Percentiles rank a stretch among this genome's conserved stretches.
Conservation (phyloP, 2,329 filamentous ascomycete genomes). For the Aspergillus quadrilineatus region DNA sequence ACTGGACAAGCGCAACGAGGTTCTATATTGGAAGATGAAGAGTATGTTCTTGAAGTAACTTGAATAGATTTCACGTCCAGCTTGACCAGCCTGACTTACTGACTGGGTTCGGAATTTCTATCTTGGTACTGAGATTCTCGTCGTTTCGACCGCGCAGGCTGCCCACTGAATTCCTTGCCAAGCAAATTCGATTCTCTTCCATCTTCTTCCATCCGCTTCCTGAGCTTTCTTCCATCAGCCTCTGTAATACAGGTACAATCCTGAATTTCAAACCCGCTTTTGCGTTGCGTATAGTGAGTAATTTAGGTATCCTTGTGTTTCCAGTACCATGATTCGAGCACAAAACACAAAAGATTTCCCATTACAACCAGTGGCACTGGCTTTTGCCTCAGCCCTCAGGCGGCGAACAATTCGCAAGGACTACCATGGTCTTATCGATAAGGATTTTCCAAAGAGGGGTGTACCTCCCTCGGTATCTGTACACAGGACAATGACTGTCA, state of each 20-base stretch:
- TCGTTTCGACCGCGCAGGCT: conserved; percentile 18
- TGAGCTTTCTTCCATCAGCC: conserved; percentile 22
- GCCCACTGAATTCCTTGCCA: conserved; percentile 24
- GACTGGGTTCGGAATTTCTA: conserved; percentile 8
- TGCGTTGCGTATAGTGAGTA: neutral
- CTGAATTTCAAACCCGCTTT: neutral
- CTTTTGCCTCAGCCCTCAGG: conserved; percentile 14
- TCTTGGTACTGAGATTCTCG: conserved; percentile 16
- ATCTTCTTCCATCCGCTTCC: conserved; percentile 33
- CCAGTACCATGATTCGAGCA: neutral
- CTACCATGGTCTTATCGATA: conserved; percentile 14
- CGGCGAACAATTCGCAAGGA: neutral
- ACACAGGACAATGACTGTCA: too few relatives aligned
- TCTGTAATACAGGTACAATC: conserved; percentile 13
- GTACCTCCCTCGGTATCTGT: too few relatives aligned
- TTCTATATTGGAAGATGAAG: neutral
- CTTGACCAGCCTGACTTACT: neutral
- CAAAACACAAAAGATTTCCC: neutral
- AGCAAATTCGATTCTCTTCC: conserved; percentile 32
- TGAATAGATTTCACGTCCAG: conserved; percentile 8
- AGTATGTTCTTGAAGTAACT: neutral
- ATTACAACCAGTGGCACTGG: neutral
- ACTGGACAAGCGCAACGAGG: neutral
- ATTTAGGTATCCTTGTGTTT: neutral
- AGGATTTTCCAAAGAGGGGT: neutral